phyloP scores from a whole-genome alignment of 1,139 yeast species.

The Debaryomyces fabryi region DNA sequence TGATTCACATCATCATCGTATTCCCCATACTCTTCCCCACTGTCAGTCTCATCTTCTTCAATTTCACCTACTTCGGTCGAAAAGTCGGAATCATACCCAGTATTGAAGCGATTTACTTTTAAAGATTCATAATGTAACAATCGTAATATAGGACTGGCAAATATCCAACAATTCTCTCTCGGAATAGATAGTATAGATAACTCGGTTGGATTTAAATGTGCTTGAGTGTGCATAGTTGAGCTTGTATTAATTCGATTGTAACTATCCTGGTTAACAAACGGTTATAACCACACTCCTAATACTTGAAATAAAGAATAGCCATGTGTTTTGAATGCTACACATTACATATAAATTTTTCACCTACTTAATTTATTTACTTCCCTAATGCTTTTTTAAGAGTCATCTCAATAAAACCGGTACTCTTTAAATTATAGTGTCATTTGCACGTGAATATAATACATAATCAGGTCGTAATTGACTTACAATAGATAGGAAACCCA shows the following conservation, averaged over 20 bases:
- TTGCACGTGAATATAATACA: not conserved
- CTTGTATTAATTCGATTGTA: not conserved
- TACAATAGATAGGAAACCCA: not conserved
- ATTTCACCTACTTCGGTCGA: conserved; percentile 23
- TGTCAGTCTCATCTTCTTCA: conserved; percentile 20
- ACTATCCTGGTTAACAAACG: not conserved
- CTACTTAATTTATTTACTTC: not conserved
- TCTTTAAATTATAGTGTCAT: not conserved
- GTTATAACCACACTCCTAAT: not conserved
- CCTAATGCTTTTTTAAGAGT: not conserved
- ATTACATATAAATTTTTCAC: not conserved
- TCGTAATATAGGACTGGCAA: conserved; percentile 47
- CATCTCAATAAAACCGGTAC: not conserved
- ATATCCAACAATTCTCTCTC: conserved; percentile 52
- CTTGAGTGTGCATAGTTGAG: conserved; percentile 37
- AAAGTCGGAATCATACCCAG: conserved; percentile 17
- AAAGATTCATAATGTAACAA: conserved; percentile 33
- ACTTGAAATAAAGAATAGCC: not conserved
- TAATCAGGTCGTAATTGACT: not conserved
- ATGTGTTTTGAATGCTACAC: not conserved
- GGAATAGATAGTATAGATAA: conserved; percentile 53
- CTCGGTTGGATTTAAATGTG: conserved; percentile 46
- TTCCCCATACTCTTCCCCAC: conserved; percentile 10
- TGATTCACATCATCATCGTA: not conserved
- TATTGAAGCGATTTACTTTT: conserved; percentile 16